Conservation (phyloP, 2,329 filamentous ascomycete genomes). For the Phialocephala sp. region DNA sequence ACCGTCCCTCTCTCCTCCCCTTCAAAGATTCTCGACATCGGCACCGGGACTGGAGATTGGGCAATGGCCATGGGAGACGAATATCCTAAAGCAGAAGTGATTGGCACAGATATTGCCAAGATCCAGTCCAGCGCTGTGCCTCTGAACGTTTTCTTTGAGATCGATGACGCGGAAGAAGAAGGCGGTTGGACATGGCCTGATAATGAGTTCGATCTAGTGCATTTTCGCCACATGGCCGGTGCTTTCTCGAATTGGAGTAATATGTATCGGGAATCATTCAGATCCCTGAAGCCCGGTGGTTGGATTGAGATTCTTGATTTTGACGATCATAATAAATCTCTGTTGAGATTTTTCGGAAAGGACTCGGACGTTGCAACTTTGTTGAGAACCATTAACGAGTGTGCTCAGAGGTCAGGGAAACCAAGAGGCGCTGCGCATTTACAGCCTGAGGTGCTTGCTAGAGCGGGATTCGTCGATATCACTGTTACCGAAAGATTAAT, state of each 20-base stretch:
- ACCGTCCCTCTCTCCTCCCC: constrained; percentile 47
- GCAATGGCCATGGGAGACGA: constrained; percentile 63
- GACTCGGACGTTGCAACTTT: constrained; percentile 26
- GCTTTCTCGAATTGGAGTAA: constrained; percentile 61
- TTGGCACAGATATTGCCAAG: constrained; percentile 64
- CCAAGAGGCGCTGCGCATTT: constrained; percentile 33
- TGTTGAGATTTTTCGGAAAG: constrained; percentile 31
- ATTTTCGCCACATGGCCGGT: constrained; percentile 63
- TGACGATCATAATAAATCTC: constrained; percentile 32
- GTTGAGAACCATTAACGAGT: constrained; percentile 27
- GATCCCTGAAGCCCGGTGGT: constrained; percentile 40
- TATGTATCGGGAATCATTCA: constrained; percentile 58
- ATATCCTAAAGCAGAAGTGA: constrained; percentile 55
- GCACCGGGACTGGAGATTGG: constrained; percentile 69
- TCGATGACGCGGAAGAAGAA: constrained; percentile 61
- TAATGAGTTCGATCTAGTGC: constrained; percentile 64
- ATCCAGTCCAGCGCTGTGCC: constrained; percentile 65
- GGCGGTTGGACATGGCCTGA: constrained; percentile 55
- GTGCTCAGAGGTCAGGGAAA: constrained; percentile 32
- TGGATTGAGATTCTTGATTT: constrained; percentile 43
- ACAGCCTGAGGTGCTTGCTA: constrained; percentile 36
- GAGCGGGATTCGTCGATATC: constrained; percentile 52
- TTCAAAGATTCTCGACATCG: constrained; percentile 49
- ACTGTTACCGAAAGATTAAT: constrained; percentile 35
- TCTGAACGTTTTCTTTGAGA: constrained; percentile 66